Evolutionary conservation across 768 basidiomycete species (phyloP).

Genomic region (Cyclocybe cylindracea): DNA sequence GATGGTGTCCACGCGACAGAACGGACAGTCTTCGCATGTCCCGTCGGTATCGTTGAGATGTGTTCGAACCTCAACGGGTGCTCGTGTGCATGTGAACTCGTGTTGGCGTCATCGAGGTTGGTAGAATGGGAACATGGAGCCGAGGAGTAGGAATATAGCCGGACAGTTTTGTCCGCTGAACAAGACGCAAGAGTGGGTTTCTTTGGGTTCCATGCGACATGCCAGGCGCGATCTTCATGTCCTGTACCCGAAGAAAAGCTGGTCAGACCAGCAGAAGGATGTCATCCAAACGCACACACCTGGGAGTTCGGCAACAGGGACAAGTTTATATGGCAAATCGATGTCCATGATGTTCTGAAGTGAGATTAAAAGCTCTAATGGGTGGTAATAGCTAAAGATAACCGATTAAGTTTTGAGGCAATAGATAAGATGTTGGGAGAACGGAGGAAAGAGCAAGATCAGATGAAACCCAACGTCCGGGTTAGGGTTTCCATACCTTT

Average conservation of each 20-base stretch:
- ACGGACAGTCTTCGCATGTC: constrained; percentile 87
- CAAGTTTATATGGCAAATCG: constrained; percentile 29
- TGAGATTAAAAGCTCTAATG: background rate
- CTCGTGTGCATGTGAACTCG: constrained; percentile 11
- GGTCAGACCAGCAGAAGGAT: background rate
- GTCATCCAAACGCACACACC: constrained; percentile 15
- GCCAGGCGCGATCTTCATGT: constrained; percentile 87
- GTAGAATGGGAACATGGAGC: constrained; percentile 4
- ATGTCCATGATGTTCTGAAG: constrained; percentile 9
- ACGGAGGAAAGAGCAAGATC: background rate
- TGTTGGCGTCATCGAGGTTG: background rate
- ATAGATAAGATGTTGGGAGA: background rate
- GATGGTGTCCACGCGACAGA: constrained; percentile 88
- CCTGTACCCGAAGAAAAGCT: constrained; percentile 34
- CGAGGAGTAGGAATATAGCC: constrained; percentile 70
- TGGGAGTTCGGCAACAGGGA: constrained; percentile 32
- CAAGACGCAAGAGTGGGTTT: constrained; percentile 87
- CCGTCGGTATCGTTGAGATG: constrained; percentile 72
- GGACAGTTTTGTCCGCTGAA: constrained; percentile 90
- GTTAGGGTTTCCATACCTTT: constrained; percentile 14
- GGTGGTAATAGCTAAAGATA: background rate
- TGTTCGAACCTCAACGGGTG: constrained; percentile 43
- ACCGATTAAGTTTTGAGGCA: background rate
- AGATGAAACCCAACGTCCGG: constrained; percentile 12
- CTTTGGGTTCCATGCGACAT: constrained; percentile 84